phyloP scores from a whole-genome alignment of 106 monocot genomes.

The Phalaenopsis aphrodite region DNA sequence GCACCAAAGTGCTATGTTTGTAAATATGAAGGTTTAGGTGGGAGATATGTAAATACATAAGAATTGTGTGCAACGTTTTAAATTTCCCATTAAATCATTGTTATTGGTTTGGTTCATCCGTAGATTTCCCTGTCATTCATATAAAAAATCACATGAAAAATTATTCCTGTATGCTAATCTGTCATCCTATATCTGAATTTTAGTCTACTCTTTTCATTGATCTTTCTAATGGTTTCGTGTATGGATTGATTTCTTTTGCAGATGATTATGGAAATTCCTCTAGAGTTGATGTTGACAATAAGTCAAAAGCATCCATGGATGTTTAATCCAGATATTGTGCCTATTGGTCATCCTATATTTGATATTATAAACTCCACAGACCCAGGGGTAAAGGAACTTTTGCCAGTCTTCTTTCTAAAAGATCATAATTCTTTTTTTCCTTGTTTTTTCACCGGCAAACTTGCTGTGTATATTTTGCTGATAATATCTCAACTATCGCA shows the following conservation, averaged over 20 bases:
- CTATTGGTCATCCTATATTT: constrained; percentile 95
- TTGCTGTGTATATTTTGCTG: not conserved
- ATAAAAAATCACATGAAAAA: not conserved
- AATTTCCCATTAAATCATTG: not conserved
- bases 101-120: not conserved
- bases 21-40: no score
- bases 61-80: no score
- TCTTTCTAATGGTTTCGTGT: not conserved
- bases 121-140: not conserved
- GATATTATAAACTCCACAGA: constrained; percentile 94
- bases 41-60: no score
- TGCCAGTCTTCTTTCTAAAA: not conserved
- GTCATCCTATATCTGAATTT: not conserved
- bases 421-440: not conserved
- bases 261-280: constrained; percentile 96
- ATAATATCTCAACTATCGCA: not conserved
- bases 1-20: no score
- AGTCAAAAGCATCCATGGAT: constrained; percentile 91
- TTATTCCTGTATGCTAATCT: not conserved
- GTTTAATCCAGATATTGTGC: constrained; percentile 94
- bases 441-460: not conserved
- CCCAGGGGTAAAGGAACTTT: constrained; percentile 58
- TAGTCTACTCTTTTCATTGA: not conserved
- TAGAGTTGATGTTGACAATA: constrained; percentile 90
- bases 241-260: constrained; percentile 21